A percentile compares a stretch with the other conserved stretches of the same genome.
Conservation (phyloP, 1,139 yeast species). For the Meyerozyma athensensis region DNA sequence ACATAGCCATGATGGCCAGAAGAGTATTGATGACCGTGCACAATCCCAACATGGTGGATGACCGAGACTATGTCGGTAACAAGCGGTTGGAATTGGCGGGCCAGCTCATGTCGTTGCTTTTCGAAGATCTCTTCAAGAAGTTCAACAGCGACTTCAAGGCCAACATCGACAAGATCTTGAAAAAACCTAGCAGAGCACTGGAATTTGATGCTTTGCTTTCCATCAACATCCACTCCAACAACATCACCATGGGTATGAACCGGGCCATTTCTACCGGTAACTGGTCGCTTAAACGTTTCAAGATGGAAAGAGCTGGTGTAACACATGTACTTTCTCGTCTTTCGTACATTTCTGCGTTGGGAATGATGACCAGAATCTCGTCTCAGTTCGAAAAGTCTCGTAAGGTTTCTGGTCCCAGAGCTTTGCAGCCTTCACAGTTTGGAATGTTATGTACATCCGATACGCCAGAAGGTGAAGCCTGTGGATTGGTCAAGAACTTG, state of each 20-base stretch:
- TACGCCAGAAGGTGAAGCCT: conserved; percentile 99
- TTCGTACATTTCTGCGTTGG: conserved; percentile 90
- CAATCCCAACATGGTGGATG: conserved; percentile 93
- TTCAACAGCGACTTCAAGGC: conserved; percentile 93
- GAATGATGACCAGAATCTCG: conserved; percentile 99
- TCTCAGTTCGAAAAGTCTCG: conserved; percentile 97
- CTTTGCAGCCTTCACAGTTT: conserved; percentile 96
- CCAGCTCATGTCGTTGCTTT: conserved; percentile 87
- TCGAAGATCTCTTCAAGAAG: conserved; percentile 95
- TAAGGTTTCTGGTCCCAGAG: conserved; percentile 98
- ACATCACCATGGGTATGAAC: conserved; percentile 90
- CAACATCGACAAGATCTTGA: conserved; percentile 86
- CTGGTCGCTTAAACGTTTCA: conserved; percentile 97
- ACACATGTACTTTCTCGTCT: conserved; percentile 91
- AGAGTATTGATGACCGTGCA: conserved; percentile 94
- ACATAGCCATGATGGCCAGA: conserved; percentile 94
- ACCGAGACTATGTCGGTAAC: conserved; percentile 97
- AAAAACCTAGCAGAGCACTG: conserved; percentile 90
- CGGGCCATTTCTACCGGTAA: conserved; percentile 98
- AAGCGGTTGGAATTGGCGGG: conserved; percentile 97
- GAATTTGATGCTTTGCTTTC: conserved; percentile 92
- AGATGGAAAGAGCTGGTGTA: conserved; percentile 99
- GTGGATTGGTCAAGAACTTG: conserved; percentile 94
- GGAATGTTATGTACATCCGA: conserved; percentile 99
- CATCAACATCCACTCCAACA: conserved; percentile 85